Base-by-base conservation (phyloP, 108 stramenopile species). In the Tribonema minus region DNA sequence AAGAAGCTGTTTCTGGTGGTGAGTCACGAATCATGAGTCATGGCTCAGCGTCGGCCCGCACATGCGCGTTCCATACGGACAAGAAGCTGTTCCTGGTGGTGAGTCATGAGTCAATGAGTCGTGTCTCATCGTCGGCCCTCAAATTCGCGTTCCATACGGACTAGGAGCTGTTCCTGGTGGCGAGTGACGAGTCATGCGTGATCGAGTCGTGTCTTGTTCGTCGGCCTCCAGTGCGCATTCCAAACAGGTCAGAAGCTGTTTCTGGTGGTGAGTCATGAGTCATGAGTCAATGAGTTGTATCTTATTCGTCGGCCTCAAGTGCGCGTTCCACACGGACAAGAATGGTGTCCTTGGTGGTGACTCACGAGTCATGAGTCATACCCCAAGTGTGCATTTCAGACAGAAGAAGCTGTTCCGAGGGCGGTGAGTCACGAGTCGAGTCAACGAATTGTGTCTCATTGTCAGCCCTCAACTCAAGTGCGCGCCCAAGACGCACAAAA, bases 371-470 rank as follows among this genome's bases (percentile, higher is more conserved):
- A n/a, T n/a, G n/a, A n/a, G n/a, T n/a, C n/a, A n/a, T n/a, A n/a
- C 25, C 92, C 96, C 88, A 91, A 93, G 72, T 92, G 90, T 61
- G 90, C 91, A n/a, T 98, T 98, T 86, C 97, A 98, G 83, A 96
- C 95, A n/a, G 77, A 85, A 3, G 90, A 90, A 58, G 95, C 95
- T 41, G 68, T 98, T 9, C 96, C 96, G 83, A 90, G 87, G 35
- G 87, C 96, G 7, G n/a, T n/a, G n/a, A n/a, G n/a, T n/a, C n/a
- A n/a, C n/a, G n/a, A n/a, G n/a, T n/a, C n/a, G n/a, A n/a, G n/a
- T n/a, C n/a, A n/a, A n/a, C n/a, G n/a, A n/a, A n/a, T 12, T 93
- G 94, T 82, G 95, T 95, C 1, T 98, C 96, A 81, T 90, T 98
- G 9, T 95, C 95, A 0, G 90, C 85, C 26, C 92, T 98, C 88